These are phyloP conservation scores for Jamesozyma piceae DNA, from an alignment of 805 yeast genomes.

Conservation along the genomic window DNA sequence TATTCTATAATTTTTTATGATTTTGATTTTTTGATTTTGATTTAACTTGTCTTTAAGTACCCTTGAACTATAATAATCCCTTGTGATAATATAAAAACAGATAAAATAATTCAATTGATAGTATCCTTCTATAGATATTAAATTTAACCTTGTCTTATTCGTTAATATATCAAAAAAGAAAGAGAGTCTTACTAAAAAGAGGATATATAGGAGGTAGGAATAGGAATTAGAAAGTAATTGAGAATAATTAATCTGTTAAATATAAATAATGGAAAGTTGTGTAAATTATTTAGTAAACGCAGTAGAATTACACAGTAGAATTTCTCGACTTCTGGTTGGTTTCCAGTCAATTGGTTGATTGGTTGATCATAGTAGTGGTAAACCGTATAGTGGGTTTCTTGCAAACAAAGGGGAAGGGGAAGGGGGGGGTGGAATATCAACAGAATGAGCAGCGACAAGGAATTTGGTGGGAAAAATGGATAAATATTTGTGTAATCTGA, in stretches of 20 bases:
- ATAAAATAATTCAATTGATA: neutral
- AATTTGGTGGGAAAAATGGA: no score
- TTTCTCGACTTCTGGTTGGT: constrained; percentile 2
- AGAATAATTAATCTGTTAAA: neutral
- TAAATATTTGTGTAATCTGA: neutral
- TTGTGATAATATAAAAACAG: neutral
- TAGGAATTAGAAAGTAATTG: neutral
- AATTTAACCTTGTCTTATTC: neutral
- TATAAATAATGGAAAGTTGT: neutral
- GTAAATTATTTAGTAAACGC: neutral
- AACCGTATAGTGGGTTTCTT: no score
- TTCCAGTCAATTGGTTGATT: neutral
- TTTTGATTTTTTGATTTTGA: no score
- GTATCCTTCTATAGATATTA: neutral
- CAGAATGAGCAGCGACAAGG: no score
- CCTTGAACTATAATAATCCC: neutral
- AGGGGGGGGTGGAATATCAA: neutral
- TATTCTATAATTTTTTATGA: no score
- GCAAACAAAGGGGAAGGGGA: neutral
- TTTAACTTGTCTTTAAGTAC: no score
- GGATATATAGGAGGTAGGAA: neutral
- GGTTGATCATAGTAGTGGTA: no score
- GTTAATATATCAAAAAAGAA: neutral
- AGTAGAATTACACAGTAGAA: neutral
- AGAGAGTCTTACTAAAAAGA: neutral